phyloP scores from a whole-genome alignment of 2,329 filamentous ascomycete species.

The Clonostachys solani region DNA sequence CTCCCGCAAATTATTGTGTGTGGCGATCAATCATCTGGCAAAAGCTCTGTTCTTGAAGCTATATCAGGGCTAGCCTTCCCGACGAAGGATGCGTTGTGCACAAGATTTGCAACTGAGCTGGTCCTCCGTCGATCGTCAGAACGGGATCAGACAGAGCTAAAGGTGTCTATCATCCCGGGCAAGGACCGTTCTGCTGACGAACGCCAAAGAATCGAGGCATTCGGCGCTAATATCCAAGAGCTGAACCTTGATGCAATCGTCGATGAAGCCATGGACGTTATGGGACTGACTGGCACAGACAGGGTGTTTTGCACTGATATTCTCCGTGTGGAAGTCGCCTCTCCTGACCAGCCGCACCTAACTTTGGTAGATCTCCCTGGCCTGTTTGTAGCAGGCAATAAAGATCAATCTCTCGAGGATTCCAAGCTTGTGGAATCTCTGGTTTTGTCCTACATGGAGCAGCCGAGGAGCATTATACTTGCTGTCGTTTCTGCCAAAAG shows the following conservation, averaged over 20 bases:
- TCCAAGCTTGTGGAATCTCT: constrained; percentile 39
- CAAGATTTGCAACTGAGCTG: constrained; percentile 59
- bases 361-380: constrained; percentile 58
- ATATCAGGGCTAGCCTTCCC: constrained; percentile 60
- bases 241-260: constrained; percentile 25
- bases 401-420: constrained; percentile 37
- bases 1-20: constrained; percentile 50
- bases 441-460: constrained; percentile 50
- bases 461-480: constrained; percentile 53
- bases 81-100: constrained; percentile 53
- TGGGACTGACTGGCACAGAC: constrained; percentile 36
- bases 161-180: constrained; percentile 23
- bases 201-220: constrained; percentile 14
- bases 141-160: constrained; percentile 20
- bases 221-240: constrained; percentile 11
- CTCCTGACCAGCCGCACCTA: constrained; percentile 42
- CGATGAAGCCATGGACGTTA: constrained; percentile 33
- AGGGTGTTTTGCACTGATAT: constrained; percentile 39
- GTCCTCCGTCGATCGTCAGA: constrained; percentile 40
- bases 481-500: constrained; percentile 52
- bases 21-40: constrained; percentile 59
- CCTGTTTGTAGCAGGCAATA: constrained; percentile 44
- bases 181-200: constrained; percentile 15
- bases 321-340: constrained; percentile 41
- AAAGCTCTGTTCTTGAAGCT: constrained; percentile 61